Evolutionary conservation across 805 yeast species (phyloP).

Genomic region (Schizosaccharomyces japonicus): DNA sequence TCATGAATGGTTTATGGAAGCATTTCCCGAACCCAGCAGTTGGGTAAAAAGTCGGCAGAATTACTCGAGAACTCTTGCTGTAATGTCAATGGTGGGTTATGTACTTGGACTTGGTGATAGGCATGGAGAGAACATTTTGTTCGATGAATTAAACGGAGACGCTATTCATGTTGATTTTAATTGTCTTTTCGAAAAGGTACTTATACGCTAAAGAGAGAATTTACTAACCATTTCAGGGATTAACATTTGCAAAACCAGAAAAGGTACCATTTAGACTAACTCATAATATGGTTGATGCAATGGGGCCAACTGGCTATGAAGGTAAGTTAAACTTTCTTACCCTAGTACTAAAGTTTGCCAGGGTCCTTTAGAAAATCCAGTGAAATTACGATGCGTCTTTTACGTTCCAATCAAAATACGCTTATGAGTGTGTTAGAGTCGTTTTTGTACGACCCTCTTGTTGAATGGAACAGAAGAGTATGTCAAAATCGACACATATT

Average conservation of each 20-base stretch:
- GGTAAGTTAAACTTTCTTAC: too few species aligned
- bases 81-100: conserved; percentile 93
- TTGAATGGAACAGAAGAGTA: conserved; percentile 41
- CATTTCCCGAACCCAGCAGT: conserved; percentile 64
- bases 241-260: conserved; percentile 61
- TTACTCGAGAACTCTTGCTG: conserved; percentile 64
- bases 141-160: conserved; percentile 50
- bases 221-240: too few species aligned
- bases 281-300: conserved; percentile 65
- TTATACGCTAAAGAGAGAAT: too few species aligned
- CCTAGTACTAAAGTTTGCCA: too few species aligned
- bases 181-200: conserved; percentile 80
- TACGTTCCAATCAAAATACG: conserved; percentile 59
- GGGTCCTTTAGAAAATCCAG: conserved; percentile 57
- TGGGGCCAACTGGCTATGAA: conserved; percentile 71
- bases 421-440: conserved; percentile 80
- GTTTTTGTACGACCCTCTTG: conserved; percentile 73
- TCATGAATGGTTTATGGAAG: conserved; percentile 68
- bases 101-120: conserved; percentile 87
- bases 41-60: conserved; percentile 66
- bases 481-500: conserved; percentile 16
- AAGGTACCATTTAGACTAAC: conserved; percentile 85
- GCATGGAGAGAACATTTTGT: conserved; percentile 74
- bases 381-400: conserved; percentile 52
- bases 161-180: conserved; percentile 90